phyloP scores from a whole-genome alignment of 1,139 yeast species.

The Blastobotrys buckinghamii region DNA sequence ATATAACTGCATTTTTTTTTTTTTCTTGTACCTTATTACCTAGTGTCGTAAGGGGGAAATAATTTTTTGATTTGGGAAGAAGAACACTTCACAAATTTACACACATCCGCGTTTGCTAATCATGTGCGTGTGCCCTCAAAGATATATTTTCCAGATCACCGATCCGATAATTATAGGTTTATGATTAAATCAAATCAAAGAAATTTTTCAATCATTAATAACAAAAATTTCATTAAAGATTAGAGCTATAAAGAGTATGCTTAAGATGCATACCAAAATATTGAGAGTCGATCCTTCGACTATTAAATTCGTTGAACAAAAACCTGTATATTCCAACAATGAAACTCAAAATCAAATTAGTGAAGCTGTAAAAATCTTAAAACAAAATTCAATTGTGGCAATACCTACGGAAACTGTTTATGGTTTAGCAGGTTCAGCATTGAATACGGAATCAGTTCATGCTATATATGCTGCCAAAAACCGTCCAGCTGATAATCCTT shows the following conservation, averaged over 20 bases:
- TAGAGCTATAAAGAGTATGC: no score
- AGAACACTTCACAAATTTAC: no score
- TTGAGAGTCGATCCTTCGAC: slow-evolving; percentile 30
- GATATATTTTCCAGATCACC: no score
- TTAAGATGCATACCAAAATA: slow-evolving; percentile 23
- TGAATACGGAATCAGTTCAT: slow-evolving; percentile 63
- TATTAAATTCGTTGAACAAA: slow-evolving; percentile 25
- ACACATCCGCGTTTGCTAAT: no score
- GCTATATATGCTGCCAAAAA: slow-evolving; percentile 83
- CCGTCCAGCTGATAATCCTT: slow-evolving; percentile 91
- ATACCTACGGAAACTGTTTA: slow-evolving; percentile 97
- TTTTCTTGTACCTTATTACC: background rate
- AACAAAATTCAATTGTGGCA: slow-evolving; percentile 58
- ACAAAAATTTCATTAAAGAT: no score
- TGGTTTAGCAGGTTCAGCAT: slow-evolving; percentile 87
- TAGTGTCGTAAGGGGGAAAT: background rate
- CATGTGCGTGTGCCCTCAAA: no score
- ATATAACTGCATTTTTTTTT: slow-evolving; percentile 66
- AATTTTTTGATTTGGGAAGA: no score
- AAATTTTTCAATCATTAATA: no score
- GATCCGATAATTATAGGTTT: no score
- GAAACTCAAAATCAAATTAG: slow-evolving; percentile 45
- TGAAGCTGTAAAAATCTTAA: slow-evolving; percentile 54
- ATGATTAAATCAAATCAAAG: no score
- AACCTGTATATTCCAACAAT: slow-evolving; percentile 46